phyloP scores from a whole-genome alignment of 2,329 filamentous ascomycete species.

The Penicillium oxalicum region DNA sequence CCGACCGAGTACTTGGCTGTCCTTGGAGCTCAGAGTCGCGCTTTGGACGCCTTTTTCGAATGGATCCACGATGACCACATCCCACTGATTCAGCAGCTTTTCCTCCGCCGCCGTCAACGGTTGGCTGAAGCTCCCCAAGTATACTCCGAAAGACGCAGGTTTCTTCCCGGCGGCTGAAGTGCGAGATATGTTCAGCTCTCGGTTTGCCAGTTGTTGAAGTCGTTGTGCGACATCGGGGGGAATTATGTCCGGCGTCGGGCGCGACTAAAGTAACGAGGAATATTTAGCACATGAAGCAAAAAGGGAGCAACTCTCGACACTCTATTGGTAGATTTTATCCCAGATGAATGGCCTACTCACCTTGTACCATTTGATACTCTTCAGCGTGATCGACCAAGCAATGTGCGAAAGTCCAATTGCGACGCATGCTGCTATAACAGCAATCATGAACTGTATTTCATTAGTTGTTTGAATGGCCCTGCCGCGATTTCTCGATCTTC shows the following conservation, averaged over 20 bases:
- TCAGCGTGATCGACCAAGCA: slow-evolving; percentile 21
- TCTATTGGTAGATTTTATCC: too few relatives aligned
- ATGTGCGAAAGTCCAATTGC: slow-evolving; percentile 26
- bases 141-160: slow-evolving; percentile 39
- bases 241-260: slow-evolving; percentile 18
- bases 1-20: slow-evolving; percentile 28
- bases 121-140: slow-evolving; percentile 35
- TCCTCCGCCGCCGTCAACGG: slow-evolving; percentile 29
- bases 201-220: slow-evolving; percentile 20
- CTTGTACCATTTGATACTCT: slow-evolving; percentile 23
- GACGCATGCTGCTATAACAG: slow-evolving; percentile 28
- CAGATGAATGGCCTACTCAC: slow-evolving; percentile 14
- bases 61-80: slow-evolving; percentile 43
- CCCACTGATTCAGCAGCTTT: slow-evolving; percentile 38
- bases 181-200: slow-evolving; percentile 18
- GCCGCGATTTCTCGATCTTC: too few relatives aligned
- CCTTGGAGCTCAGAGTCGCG: slow-evolving; percentile 23
- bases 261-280: slow-evolving; percentile 16
- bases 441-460: slow-evolving; percentile 29
- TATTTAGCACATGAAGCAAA: background rate
- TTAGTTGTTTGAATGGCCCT: slow-evolving; percentile 9
- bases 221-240: slow-evolving; percentile 19
- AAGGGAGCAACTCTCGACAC: background rate
- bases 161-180: slow-evolving; percentile 15
- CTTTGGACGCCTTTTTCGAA: slow-evolving; percentile 31